phyloP scores from a whole-genome alignment of 805 yeast genomes.

The Henningerozyma blattae region DNA sequence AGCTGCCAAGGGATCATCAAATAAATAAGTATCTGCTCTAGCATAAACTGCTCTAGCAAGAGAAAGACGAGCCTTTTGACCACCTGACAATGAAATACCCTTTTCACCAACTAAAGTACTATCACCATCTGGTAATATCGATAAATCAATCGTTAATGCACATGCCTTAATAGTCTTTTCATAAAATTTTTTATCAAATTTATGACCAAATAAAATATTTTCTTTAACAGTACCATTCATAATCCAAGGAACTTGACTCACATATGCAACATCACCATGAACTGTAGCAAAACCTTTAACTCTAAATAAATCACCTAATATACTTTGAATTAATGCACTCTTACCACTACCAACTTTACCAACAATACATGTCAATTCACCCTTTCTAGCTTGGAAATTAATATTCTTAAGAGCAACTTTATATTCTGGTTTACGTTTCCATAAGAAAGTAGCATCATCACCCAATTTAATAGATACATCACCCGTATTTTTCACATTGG shows the following conservation, averaged over 20 bases:
- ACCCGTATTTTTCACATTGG: slow-evolving; percentile 40
- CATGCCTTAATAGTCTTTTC: slow-evolving; percentile 75
- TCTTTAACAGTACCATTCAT: slow-evolving; percentile 90
- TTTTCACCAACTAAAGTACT: slow-evolving; percentile 91
- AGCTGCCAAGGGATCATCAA: slow-evolving; percentile 92
- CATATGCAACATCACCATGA: slow-evolving; percentile 78
- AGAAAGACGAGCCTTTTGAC: slow-evolving; percentile 92
- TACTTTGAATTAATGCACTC: slow-evolving; percentile 65
- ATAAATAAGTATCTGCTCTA: slow-evolving; percentile 78
- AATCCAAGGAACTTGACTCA: slow-evolving; percentile 92
- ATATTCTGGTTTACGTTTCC: slow-evolving; percentile 63
- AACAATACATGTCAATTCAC: slow-evolving; percentile 72
- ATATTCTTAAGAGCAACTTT: slow-evolving; percentile 57
- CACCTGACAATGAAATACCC: slow-evolving; percentile 93
- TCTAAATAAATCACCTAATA: slow-evolving; percentile 74
- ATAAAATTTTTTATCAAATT: slow-evolving; percentile 71
- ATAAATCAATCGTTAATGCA: slow-evolving; percentile 70
- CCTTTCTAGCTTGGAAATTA: slow-evolving; percentile 53
- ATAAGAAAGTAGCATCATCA: slow-evolving; percentile 58
- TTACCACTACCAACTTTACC: slow-evolving; percentile 91
- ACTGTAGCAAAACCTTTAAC: slow-evolving; percentile 59
- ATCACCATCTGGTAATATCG: slow-evolving; percentile 79
- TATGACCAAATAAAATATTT: slow-evolving; percentile 83
- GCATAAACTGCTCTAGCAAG: slow-evolving; percentile 94
- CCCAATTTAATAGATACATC: slow-evolving; percentile 51